phyloP scores from a whole-genome alignment of 208 protist species.

The Vickermania spadyakhi region DNA sequence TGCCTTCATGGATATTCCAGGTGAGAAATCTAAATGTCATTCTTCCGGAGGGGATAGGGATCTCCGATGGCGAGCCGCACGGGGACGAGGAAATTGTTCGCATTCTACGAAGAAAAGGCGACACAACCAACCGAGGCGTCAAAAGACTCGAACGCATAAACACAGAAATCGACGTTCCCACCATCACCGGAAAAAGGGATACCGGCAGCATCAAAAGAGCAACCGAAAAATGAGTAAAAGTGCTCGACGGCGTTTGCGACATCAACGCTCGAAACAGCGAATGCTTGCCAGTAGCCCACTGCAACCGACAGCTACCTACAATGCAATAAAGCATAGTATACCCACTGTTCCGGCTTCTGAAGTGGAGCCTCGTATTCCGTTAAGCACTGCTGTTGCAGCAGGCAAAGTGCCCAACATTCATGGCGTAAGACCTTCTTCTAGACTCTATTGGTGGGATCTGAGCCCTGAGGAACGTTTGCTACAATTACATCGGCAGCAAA shows the following conservation, averaged over 20 bases:
- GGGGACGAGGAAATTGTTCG: too few relatives aligned
- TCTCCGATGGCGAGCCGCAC: too few relatives aligned
- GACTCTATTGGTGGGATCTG: slow-evolving; percentile 62
- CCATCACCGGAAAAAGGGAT: slow-evolving; percentile 10
- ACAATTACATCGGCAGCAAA: slow-evolving; percentile 27
- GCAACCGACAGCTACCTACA: slow-evolving; percentile 47
- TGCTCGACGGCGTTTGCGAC: slow-evolving; percentile 25
- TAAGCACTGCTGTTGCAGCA: too few relatives aligned
- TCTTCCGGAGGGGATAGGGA: too few relatives aligned
- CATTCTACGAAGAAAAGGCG: too few relatives aligned
- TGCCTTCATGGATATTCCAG: too few relatives aligned
- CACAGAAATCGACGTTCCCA: slow-evolving; percentile 5
- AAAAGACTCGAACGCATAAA: neutral
- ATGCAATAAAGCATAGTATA: slow-evolving; percentile 46
- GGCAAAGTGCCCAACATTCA: neutral
- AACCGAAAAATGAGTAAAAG: slow-evolving; percentile 27
- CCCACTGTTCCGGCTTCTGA: slow-evolving; percentile 9
- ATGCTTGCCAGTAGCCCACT: neutral
- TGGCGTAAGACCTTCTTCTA: neutral
- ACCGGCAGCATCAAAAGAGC: neutral
- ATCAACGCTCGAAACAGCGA: slow-evolving; percentile 12
- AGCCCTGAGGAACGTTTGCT: slow-evolving; percentile 34
- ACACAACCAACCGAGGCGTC: neutral
- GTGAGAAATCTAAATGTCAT: too few relatives aligned
- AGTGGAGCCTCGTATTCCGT: neutral